Conservation (phyloP, 2,329 filamentous ascomycete species). For the Colletotrichum sublineola region DNA sequence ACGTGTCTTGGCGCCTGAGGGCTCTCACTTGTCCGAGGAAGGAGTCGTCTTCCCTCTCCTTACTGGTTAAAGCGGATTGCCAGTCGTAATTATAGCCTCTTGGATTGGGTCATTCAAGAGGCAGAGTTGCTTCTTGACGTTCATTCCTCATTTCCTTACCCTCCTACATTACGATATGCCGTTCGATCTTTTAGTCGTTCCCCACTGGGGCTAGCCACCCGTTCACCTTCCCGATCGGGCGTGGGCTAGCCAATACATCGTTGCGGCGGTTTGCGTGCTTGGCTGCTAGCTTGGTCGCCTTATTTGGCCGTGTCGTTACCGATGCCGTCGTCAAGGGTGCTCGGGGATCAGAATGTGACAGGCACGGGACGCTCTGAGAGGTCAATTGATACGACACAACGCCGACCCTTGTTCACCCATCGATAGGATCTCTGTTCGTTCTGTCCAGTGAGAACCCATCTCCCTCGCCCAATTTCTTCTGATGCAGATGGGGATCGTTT, state of each 20-base stretch:
- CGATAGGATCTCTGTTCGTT: slow-evolving; percentile 11
- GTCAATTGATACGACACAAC: slow-evolving; percentile 42
- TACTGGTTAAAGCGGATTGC: slow-evolving; percentile 12
- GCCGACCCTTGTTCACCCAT: slow-evolving; percentile 26
- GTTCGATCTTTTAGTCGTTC: slow-evolving; percentile 15
- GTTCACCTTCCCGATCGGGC: slow-evolving; percentile 40
- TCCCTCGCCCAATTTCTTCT: background rate
- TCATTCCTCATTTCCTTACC: slow-evolving; percentile 8
- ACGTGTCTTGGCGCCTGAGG: background rate
- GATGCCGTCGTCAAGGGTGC: slow-evolving; percentile 1
- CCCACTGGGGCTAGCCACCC: slow-evolving; percentile 32
- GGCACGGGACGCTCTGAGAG: slow-evolving; percentile 42
- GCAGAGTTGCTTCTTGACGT: slow-evolving; percentile 9
- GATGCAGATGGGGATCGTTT: background rate
- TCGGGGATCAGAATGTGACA: slow-evolving; percentile 40
- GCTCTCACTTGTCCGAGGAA: slow-evolving; percentile 1
- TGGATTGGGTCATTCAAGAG: background rate
- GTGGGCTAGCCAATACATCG: slow-evolving; percentile 19
- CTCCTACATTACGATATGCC: background rate
- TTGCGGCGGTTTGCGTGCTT: background rate
- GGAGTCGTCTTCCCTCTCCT: slow-evolving; percentile 6
- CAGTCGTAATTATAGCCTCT: slow-evolving; percentile 2
- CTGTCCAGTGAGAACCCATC: slow-evolving; percentile 30
- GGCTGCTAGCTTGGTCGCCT: background rate
- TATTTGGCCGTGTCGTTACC: slow-evolving; percentile 6